A percentile compares a stretch with the other conserved stretches of the same genome.
Conservation (phyloP, 164 flowering plant species). For the Chimonanthus praecox region DNA sequence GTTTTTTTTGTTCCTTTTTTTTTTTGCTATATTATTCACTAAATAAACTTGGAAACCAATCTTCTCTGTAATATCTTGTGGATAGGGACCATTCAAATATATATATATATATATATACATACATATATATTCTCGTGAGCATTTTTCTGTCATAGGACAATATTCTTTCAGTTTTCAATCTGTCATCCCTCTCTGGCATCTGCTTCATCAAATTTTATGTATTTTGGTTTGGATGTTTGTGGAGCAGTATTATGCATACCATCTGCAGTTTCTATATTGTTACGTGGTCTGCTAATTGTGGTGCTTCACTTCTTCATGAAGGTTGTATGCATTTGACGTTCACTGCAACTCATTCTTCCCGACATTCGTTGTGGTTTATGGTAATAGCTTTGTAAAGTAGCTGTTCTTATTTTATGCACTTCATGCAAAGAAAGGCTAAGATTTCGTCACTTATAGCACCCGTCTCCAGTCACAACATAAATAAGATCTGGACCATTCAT, state of each 20-base stretch:
- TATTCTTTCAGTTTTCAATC: not conserved
- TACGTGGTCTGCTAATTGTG: conserved; percentile 10
- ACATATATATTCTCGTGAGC: no score
- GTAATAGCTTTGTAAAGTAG: conserved; percentile 34
- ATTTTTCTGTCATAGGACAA: no score
- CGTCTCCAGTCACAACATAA: not conserved
- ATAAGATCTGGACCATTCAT: not conserved
- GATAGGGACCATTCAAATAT: no score
- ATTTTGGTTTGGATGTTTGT: not conserved
- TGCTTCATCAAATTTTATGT: not conserved
- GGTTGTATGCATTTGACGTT: conserved; percentile 99
- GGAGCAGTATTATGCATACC: not conserved
- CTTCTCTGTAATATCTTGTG: no score
- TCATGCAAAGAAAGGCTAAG: not conserved
- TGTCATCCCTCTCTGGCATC: not conserved
- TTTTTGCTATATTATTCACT: no score
- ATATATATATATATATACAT: no score
- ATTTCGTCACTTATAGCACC: not conserved
- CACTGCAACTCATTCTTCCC: conserved; percentile 99
- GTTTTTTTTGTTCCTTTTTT: no score
- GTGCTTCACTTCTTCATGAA: conserved; percentile 27
- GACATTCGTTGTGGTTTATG: conserved; percentile 85
- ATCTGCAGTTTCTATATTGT: not conserved
- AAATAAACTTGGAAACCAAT: no score
- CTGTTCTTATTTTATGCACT: no score